Evolutionary conservation across 2,329 filamentous ascomycete species (phyloP), one percentile per base, ranked within the genome.

Genomic region (Juglanconis oblonga): DNA sequence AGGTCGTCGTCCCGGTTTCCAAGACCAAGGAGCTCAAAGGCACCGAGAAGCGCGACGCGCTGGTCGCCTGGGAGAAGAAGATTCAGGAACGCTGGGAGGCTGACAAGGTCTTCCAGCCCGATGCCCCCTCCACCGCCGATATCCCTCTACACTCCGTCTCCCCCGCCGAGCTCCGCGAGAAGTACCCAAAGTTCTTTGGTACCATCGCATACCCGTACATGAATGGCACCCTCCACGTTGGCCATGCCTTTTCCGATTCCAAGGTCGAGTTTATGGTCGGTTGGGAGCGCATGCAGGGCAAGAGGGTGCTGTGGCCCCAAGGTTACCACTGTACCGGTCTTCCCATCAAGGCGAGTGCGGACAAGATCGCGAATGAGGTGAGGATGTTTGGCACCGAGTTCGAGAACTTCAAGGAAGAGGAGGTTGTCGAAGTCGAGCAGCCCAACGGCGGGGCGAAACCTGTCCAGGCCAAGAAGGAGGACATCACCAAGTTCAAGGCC

Each of bases 261-360:
- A 99, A 99, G 77, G 87, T 97, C 68, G 95, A 99, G 77, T 99
- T 98, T 74, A 88, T 87, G 60, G 86, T 89, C 31, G 92, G 94
- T 48, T 93, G 92, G 71, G 88, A 90, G 51, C 84, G 94, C 58
- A 96, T 98, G 91, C 86, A 92, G 73, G 95, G 95, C 70, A 94
- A 94, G 80, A 84, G 89, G 56, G 83, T 88, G 59, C 81, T 98
- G 56, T 97, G 95, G 73, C 95, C 95, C 59, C 88, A 95, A 71
- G 95, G 94, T 36, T 99, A 92, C 79, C 95, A 99, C 81, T 92
- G 90, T 77, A 98, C 94, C 0, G 95, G 95, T 68, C 96, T 99
- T 89, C 92, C 93, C 50, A 99, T 99, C 81, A 97, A 97, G 77
- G 93, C 95, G 5, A 96, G 91, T 70, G 92, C 95, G 57, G 94